A percentile compares a stretch with the other conserved stretches of the same genome.
These are phyloP conservation scores for Setaria viridis DNA, from an alignment of 202 grass and related monocot species.

Conservation along the genomic window DNA sequence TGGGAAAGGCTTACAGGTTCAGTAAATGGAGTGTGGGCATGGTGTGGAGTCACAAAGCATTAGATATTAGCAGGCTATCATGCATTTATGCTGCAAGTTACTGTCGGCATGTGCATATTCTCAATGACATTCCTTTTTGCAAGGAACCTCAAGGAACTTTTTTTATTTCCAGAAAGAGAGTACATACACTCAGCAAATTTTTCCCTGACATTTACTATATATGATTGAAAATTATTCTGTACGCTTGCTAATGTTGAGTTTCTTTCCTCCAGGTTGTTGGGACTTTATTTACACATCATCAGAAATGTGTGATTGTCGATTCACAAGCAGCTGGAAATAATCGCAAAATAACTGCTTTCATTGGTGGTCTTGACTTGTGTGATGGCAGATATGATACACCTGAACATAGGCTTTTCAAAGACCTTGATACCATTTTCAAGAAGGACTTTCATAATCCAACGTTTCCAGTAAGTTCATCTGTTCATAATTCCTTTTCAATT, in stretches of 20 bases:
- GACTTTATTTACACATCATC: constrained; percentile 92
- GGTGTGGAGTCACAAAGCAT: not conserved
- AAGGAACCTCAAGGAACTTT: not conserved
- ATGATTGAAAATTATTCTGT: not conserved
- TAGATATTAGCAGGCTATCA: not conserved
- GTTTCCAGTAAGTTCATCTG: constrained; percentile 50
- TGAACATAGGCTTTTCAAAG: constrained; percentile 70
- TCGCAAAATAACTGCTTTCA: constrained; percentile 86
- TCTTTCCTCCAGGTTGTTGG: constrained; percentile 68
- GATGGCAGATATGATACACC: constrained; percentile 95
- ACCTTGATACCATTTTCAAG: constrained; percentile 64
- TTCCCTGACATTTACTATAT: not conserved
- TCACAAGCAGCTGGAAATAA: constrained; percentile 82
- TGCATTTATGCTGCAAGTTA: not conserved
- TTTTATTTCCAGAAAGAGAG: not conserved
- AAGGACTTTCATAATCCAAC: constrained; percentile 78
- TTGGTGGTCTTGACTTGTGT: constrained; percentile 87
- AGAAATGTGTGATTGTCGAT: constrained; percentile 87
- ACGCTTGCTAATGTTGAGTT: not conserved
- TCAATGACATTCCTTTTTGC: not conserved
- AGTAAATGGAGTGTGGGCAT: not conserved
- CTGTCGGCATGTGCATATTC: not conserved
- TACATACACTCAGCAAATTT: not conserved
- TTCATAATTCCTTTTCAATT: not conserved
- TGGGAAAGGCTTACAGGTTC: not conserved